phyloP scores from a whole-genome alignment of 2,329 filamentous ascomycete genomes.

The Fusarium keratoplasticum region DNA sequence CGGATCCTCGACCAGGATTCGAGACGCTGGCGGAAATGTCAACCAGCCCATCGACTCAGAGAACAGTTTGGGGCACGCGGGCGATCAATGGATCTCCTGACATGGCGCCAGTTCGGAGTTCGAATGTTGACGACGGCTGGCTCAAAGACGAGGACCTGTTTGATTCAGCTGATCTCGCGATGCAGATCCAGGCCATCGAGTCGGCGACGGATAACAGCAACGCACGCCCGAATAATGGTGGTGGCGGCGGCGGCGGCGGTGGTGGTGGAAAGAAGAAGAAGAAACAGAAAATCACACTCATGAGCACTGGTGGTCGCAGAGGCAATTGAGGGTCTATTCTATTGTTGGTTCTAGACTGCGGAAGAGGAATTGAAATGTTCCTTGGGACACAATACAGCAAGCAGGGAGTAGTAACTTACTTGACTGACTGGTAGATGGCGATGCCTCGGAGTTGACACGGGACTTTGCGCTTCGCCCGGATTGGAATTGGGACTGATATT shows the following conservation, averaged over 20 bases:
- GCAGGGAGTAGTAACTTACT: background rate
- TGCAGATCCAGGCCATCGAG: slow-evolving; percentile 68
- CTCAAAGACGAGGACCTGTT: slow-evolving; percentile 83
- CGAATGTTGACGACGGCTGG: slow-evolving; percentile 80
- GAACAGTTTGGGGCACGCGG: slow-evolving; percentile 94
- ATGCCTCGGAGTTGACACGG: slow-evolving; percentile 2
- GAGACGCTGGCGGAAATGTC: slow-evolving; percentile 80
- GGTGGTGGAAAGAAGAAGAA: slow-evolving; percentile 72
- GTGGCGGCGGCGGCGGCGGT: slow-evolving; percentile 43
- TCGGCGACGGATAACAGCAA: slow-evolving; percentile 48
- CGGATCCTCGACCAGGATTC: slow-evolving; percentile 71
- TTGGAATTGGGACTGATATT: background rate
- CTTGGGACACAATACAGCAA: slow-evolving; percentile 3
- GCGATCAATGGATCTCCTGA: slow-evolving; percentile 72
- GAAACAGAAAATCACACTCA: slow-evolving; percentile 78
- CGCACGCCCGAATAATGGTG: slow-evolving; percentile 24
- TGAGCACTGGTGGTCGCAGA: slow-evolving; percentile 73
- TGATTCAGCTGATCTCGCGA: slow-evolving; percentile 67
- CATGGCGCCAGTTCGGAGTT: slow-evolving; percentile 50
- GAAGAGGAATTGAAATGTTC: background rate
- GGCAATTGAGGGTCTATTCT: slow-evolving; percentile 49
- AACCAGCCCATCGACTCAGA: slow-evolving; percentile 79
- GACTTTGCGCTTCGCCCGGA: background rate
- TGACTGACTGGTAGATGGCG: slow-evolving; percentile 6
- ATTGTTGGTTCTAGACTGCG: slow-evolving; percentile 3